phyloP scores from a whole-genome alignment of 169 alveolate genomes.

The Ichthyophthirius multifiliis region DNA sequence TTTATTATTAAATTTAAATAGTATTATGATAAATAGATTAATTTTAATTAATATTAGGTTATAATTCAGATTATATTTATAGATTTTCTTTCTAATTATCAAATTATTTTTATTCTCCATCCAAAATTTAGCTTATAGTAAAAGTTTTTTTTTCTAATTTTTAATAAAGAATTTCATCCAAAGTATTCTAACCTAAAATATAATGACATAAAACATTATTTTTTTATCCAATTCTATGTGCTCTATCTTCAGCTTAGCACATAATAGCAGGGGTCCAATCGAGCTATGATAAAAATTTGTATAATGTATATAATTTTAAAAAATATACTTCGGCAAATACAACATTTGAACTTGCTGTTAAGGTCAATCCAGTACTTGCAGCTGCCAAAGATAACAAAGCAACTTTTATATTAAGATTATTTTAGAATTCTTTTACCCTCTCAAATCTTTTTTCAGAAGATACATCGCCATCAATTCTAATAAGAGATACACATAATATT shows the following conservation, averaged over 20 bases:
- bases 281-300: conserved; percentile 24
- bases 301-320: neutral
- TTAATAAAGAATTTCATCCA: conserved; percentile 63
- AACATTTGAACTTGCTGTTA: conserved; percentile 81
- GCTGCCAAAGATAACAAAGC: conserved; percentile 73
- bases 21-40: no score
- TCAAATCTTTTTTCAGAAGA: conserved; percentile 32
- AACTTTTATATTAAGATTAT: conserved; percentile 32
- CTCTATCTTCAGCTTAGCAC: conserved; percentile 87
- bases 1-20: no score
- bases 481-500: conserved; percentile 24
- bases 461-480: conserved; percentile 57
- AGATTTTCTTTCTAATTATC: no score
- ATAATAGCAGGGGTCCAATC: conserved; percentile 78
- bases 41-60: no score
- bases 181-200: conserved; percentile 64
- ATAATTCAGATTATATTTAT: no score
- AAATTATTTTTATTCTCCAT: conserved; percentile 29
- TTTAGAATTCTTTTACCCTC: conserved; percentile 43
- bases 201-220: conserved; percentile 66
- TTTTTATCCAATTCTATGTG: conserved; percentile 80
- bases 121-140: conserved; percentile 47
- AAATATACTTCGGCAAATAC: conserved; percentile 75
- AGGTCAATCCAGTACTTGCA: conserved; percentile 70
- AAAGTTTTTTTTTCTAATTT: conserved; percentile 52